Percentiles rank a stretch among this genome's conserved stretches.
Evolutionary conservation across 805 yeast species (phyloP).

Genomic region (Tetrapisispora nanseiensis): DNA sequence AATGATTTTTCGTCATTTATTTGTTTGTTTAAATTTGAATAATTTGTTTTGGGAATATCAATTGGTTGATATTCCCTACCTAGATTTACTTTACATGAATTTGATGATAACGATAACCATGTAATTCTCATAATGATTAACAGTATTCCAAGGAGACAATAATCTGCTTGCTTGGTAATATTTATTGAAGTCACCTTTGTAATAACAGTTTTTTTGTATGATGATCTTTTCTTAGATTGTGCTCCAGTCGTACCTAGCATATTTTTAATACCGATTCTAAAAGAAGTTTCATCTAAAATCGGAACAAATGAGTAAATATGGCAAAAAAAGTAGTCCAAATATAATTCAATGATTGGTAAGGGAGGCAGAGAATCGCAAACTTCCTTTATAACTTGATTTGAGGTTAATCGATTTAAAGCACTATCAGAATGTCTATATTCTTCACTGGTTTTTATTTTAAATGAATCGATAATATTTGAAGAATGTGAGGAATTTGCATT

Average conservation of each 20-base stretch:
- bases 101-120: conserved; percentile 45
- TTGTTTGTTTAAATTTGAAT: neutral
- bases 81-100: conserved; percentile 28
- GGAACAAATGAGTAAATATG: conserved; percentile 57
- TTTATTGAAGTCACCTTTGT: conserved; percentile 9
- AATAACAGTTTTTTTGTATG: neutral
- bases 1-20: conserved; percentile 22
- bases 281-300: conserved; percentile 45
- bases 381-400: neutral
- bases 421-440: neutral
- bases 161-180: conserved; percentile 29
- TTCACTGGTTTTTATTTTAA: neutral
- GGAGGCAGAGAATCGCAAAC: conserved; percentile 39
- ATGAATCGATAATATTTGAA: neutral
- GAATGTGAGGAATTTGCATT: neutral
- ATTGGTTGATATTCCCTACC: conserved; percentile 7
- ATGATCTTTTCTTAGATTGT: neutral
- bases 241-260: neutral
- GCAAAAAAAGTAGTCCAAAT: conserved; percentile 50
- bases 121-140: conserved; percentile 45
- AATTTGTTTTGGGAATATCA: neutral
- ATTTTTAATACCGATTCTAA: conserved; percentile 22
- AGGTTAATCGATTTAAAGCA: neutral
- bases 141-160: conserved; percentile 40
- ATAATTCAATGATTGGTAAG: conserved; percentile 43